Percentiles rank a stretch among this genome's conserved stretches.
These are phyloP conservation scores for Skeletonema tropicum DNA, from an alignment of 108 stramenopile species.

Conservation along the genomic window DNA sequence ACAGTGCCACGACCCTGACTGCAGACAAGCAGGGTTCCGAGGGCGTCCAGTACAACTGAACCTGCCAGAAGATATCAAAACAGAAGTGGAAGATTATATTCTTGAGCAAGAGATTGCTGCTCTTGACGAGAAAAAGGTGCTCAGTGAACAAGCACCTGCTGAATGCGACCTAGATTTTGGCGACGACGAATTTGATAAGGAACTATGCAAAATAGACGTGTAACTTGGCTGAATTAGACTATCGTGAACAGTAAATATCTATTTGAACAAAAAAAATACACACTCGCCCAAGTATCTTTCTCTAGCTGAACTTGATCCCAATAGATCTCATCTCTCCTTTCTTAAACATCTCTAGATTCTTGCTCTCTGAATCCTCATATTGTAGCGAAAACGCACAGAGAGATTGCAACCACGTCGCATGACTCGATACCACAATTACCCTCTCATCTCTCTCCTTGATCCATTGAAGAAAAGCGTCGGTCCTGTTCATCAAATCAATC, in stretches of 20 bases:
- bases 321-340: conserved; percentile 83
- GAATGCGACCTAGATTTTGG: background rate
- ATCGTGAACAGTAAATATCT: background rate
- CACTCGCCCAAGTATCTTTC: background rate
- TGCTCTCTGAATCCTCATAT: conserved; percentile 59
- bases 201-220: background rate
- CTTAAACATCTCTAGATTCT: conserved; percentile 74
- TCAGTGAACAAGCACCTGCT: conserved; percentile 6
- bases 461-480: conserved; percentile 47
- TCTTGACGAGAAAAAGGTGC: conserved; percentile 26
- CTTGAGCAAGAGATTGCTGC: conserved; percentile 49
- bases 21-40: conserved; percentile 51
- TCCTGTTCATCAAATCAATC: conserved; percentile 43
- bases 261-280: background rate
- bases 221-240: background rate
- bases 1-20: conserved; percentile 82
- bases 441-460: conserved; percentile 47
- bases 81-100: conserved; percentile 49
- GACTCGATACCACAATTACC: conserved; percentile 56
- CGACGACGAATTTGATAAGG: conserved; percentile 17
- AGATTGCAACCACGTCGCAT: conserved; percentile 53
- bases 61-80: conserved; percentile 40
- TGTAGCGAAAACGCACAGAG: conserved; percentile 49
- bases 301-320: conserved; percentile 47
- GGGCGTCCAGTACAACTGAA: conserved; percentile 10